Base-by-base conservation (phyloP, 306 rosid genomes). In the Sesbania bispinosa region DNA sequence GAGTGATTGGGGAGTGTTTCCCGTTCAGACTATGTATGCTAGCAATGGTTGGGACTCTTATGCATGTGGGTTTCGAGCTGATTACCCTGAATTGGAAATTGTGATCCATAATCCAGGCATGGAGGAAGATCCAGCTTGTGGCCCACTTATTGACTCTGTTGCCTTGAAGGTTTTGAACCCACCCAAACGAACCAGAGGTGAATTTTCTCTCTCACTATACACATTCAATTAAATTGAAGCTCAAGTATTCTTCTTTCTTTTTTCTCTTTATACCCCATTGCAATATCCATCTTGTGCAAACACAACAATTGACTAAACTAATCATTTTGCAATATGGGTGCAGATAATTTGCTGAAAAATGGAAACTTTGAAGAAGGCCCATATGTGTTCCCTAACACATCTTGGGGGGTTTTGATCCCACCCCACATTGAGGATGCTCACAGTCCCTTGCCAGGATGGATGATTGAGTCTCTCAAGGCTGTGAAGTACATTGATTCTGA, bases 401-500 rank as follows among this genome's bases (percentile, higher is more conserved):
- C 88, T 0, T 77, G 78, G 78, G 96, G 96, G 1, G 88, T 85
- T 36, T 46, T 89, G n/a, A 83, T 89, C 68, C 92, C 96, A 46
- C 88, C 96, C 18, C 77, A 79, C 78, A 81, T 85, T 4, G 88
- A 86, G 8, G 96, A 89, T 36, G 85, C 64, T 21, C 85, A 89
- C 66, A 81, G 92, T 23, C 92, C 92, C 0, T 55, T 89, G 2
- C 92, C 96, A 36, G 96, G 96, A 15, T 89, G 92, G 96, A 86
- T 84, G 10, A 69, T 89, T 3, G 92, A 86, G 13, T 86, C 96
- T 19, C 92, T 89, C 4, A 89, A 89, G 71, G 96, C 92, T 0
- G 92, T 89, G 1, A 89, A 89, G 7, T 89, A 85, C 84, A 74
- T 89, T 10, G 96, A 89, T 21, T 85, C 90, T 0, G 71, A 59